Evolutionary conservation across 208 protist genomes (phyloP), one percentile per base, ranked within the genome.

Genomic region (Crithidia expoeki): DNA sequence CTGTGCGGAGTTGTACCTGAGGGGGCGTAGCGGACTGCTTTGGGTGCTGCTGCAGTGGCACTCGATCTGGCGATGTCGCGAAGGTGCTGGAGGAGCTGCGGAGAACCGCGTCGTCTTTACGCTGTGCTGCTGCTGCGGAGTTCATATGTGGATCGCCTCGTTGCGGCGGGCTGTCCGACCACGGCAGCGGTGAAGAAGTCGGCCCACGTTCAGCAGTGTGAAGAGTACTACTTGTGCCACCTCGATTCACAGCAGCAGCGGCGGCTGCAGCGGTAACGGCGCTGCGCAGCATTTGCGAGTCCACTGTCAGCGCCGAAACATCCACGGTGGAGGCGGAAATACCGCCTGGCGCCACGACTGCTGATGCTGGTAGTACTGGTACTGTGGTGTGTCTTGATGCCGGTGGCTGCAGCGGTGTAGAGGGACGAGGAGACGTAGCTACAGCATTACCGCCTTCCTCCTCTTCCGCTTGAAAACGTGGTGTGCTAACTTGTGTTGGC

Each of bases 271-370:
- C 61, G 12, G 58, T 49, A 28, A 64, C 64, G 1, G 46, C 57
- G 14, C 44, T 36, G 23, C 57, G 57, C 11, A 76, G 25, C 70
- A 47, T 19, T 47, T 70, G 61, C 9, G 60, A 74, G 62, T 74
- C 74, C 14, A 71, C 46, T 17, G 86, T 89, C 40, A 89, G 53
- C 23, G 75, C 86, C 10, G 84, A 90, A 17, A 93, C 79, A 28
- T 92, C 83, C 40, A 92, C 74, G n/a, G 75, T 66, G 6, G 80
- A 87, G 28, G 56, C 72, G 23, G 57, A 32, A 33, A 49, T 25
- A 40, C 14, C 49, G 16, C 25, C 11, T 6, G 30, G 30, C n/a
- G 10, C 30, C 7, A 44, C 10, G 1, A 17, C 19, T 3, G 46
- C 23, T 6, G 25, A 4, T 17, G 60, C 46, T 3, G 17, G 3